Percentiles rank a stretch among this genome's conserved stretches.
These are phyloP conservation scores for Spongiforma sp. DNA, from an alignment of 1,284 basidiomycete species.

Conservation along the genomic window DNA sequence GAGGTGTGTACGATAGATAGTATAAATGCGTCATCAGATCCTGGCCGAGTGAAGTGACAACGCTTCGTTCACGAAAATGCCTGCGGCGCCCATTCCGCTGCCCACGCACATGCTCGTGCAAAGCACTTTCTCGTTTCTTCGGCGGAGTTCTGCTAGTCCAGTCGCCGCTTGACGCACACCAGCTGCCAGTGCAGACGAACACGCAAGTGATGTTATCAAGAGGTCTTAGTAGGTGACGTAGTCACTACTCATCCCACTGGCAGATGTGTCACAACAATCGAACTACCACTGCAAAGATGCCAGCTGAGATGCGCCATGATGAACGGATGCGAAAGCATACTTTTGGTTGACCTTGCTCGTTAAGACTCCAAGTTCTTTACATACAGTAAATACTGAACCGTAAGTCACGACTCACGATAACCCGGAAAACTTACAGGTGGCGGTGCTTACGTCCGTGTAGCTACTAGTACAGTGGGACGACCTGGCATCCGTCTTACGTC, in stretches of 20 bases:
- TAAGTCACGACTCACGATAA: too few relatives aligned
- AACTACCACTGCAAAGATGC: slow-evolving; percentile 67
- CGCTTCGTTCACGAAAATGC: slow-evolving; percentile 81
- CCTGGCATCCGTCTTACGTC: too few relatives aligned
- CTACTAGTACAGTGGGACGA: too few relatives aligned
- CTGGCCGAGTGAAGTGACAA: slow-evolving; percentile 26
- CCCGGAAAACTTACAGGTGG: too few relatives aligned
- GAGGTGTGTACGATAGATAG: slow-evolving; percentile 1
- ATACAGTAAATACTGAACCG: too few relatives aligned
- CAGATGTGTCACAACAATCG: slow-evolving; percentile 85
- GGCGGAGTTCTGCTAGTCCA: slow-evolving; percentile 80
- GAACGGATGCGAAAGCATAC: slow-evolving; percentile 44
- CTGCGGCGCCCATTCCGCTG: slow-evolving; percentile 88
- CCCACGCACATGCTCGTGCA: slow-evolving; percentile 92
- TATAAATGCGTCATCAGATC: slow-evolving; percentile 21
- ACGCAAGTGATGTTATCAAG: neutral
- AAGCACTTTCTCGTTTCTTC: slow-evolving; percentile 67
- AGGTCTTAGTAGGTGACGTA: too few relatives aligned
- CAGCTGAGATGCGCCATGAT: too few relatives aligned
- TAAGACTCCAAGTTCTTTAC: slow-evolving; percentile 79
- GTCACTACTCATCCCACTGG: slow-evolving; percentile 83
- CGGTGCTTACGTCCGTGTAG: too few relatives aligned
- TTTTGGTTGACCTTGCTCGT: slow-evolving; percentile 90
- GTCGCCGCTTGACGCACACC: slow-evolving; percentile 88
- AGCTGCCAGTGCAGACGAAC: slow-evolving; percentile 49